Evolutionary conservation across 192 early-diverging fungal species (phyloP).

Genomic region (Coemansia sp.): DNA sequence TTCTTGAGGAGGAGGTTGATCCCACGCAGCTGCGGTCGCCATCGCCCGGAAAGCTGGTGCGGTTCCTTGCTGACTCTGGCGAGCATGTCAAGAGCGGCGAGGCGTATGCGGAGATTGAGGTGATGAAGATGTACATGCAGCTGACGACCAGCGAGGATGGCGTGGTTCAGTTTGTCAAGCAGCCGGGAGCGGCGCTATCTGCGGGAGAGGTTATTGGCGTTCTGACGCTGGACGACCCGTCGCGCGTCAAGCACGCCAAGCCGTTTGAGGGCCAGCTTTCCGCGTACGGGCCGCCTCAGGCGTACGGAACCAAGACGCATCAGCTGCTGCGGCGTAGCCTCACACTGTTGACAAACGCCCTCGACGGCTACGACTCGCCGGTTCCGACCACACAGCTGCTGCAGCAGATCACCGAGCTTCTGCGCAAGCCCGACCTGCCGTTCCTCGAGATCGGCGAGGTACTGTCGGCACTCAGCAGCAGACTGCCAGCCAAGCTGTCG

Average conservation of each 20-base stretch:
- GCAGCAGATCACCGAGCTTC: slow-evolving; percentile 69
- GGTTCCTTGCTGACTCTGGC: slow-evolving; percentile 91
- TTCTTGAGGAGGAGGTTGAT: slow-evolving; percentile 95
- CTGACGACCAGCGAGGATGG: slow-evolving; percentile 89
- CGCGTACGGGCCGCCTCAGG: slow-evolving; percentile 72
- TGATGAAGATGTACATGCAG: slow-evolving; percentile 99
- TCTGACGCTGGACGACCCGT: slow-evolving; percentile 92
- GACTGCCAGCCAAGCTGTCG: slow-evolving; percentile 76
- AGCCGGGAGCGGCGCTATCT: slow-evolving; percentile 77
- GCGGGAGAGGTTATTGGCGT: slow-evolving; percentile 94
- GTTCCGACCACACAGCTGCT: slow-evolving; percentile 60
- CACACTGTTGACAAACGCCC: slow-evolving; percentile 63
- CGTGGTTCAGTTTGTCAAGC: slow-evolving; percentile 84
- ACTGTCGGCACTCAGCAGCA: slow-evolving; percentile 79
- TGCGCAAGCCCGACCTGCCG: slow-evolving; percentile 79
- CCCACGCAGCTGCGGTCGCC: slow-evolving; percentile 95
- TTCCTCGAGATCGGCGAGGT: slow-evolving; percentile 79
- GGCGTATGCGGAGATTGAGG: slow-evolving; percentile 98
- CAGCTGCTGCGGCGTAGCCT: slow-evolving; percentile 72
- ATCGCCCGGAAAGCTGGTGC: slow-evolving; percentile 95
- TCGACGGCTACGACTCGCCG: slow-evolving; percentile 84
- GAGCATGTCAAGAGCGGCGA: slow-evolving; percentile 86
- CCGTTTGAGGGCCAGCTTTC: slow-evolving; percentile 78
- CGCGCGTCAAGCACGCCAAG: slow-evolving; percentile 84
- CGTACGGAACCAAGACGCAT: slow-evolving; percentile 85